Conservation (phyloP, 225 moss, liverwort and hornwort species). For the Neckera pumila region DNA sequence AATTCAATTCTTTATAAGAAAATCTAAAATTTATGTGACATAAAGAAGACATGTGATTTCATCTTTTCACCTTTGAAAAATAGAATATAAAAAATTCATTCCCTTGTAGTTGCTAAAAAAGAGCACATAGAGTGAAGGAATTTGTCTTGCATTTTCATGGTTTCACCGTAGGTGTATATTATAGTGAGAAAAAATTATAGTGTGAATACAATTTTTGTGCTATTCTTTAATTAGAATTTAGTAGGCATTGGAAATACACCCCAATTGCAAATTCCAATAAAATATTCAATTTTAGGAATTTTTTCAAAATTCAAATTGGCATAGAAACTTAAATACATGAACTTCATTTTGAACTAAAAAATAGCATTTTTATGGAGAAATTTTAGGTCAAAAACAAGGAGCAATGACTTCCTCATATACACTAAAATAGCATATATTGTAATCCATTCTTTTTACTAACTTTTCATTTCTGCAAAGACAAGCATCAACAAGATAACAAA, state of each 20-base stretch:
- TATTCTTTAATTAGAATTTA: neutral
- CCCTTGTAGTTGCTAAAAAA: neutral
- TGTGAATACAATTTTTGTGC: fast-evolving
- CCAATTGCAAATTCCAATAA: neutral
- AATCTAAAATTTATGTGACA: no score
- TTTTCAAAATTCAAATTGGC: neutral
- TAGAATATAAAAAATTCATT: no score
- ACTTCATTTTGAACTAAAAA: neutral
- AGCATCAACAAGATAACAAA: neutral
- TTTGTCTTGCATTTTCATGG: neutral
- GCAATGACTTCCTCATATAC: neutral
- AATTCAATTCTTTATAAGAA: no score
- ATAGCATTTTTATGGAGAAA: neutral
- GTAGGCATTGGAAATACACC: neutral
- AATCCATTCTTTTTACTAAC: neutral
- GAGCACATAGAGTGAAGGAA: neutral
- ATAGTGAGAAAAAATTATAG: neutral
- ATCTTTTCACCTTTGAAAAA: neutral
- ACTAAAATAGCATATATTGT: neutral
- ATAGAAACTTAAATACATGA: neutral
- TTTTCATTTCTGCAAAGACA: neutral
- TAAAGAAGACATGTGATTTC: neutral
- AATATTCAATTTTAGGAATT: neutral
- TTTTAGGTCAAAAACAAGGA: fast-evolving
- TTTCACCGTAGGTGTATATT: neutral